Percentiles rank a stretch among this genome's conserved stretches.
Conservation (phyloP, 1,284 basidiomycete genomes). For the Heterobasidion irregulare region DNA sequence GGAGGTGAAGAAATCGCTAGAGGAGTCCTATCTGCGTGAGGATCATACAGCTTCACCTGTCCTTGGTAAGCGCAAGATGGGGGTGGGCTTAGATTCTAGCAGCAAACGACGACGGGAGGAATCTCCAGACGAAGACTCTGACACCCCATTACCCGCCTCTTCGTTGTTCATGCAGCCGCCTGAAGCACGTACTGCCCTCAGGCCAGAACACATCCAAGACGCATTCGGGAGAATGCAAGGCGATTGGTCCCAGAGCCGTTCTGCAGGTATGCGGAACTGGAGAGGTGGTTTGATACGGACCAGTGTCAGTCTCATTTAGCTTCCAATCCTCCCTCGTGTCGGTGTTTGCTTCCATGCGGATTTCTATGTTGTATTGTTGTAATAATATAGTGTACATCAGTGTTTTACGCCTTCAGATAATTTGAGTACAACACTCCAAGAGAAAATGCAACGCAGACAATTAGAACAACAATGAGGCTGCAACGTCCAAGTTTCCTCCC, state of each 20-base stretch:
- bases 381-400: slow-evolving; percentile 9
- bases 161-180: slow-evolving; percentile 75
- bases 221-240: slow-evolving; percentile 85
- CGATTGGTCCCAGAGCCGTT: slow-evolving; percentile 71
- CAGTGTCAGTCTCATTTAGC: slow-evolving; percentile 71
- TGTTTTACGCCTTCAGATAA: not conserved
- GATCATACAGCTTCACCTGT: slow-evolving; percentile 52
- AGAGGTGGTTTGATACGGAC: slow-evolving; percentile 76
- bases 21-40: slow-evolving; percentile 63
- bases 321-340: slow-evolving; percentile 6
- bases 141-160: slow-evolving; percentile 52
- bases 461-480: slow-evolving; percentile 82
- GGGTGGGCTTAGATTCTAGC: slow-evolving; percentile 33
- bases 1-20: slow-evolving; percentile 71
- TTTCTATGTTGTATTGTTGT: slow-evolving; percentile 8
- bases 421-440: not conserved
- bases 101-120: slow-evolving; percentile 58
- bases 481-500: slow-evolving; percentile 82
- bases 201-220: slow-evolving; percentile 82
- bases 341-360: slow-evolving; percentile 10
- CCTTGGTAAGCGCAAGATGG: slow-evolving; percentile 63
- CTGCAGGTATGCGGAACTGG: slow-evolving; percentile 84
- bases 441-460: slow-evolving; percentile 2
- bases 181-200: slow-evolving; percentile 68
- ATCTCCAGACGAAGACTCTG: slow-evolving; percentile 48